A percentile compares a stretch with the other conserved stretches of the same genome.
phyloP scores from a whole-genome alignment of 257 asterid genomes.

The Anisodus tanguticus region DNA sequence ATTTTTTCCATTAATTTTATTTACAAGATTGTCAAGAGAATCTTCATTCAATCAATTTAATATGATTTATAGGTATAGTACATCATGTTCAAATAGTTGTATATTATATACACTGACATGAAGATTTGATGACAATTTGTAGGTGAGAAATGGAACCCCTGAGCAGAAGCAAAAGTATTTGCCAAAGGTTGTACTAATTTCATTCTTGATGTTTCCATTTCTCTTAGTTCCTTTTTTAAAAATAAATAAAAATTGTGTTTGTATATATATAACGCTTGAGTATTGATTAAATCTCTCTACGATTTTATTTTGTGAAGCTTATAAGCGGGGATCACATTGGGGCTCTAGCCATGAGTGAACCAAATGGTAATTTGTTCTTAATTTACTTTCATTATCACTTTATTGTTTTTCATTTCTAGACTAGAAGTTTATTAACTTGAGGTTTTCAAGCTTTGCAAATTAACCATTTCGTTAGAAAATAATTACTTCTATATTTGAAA shows the following conservation, averaged over 20 bases:
- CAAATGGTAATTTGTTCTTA: constrained; percentile 59
- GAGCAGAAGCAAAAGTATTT: constrained; percentile 88
- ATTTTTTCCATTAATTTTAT: no score
- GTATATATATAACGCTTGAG: not conserved
- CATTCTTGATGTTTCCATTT: not conserved
- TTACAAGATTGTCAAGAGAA: not conserved
- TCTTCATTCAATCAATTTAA: not conserved
- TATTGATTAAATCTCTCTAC: not conserved
- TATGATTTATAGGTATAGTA: not conserved
- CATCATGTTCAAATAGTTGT: not conserved
- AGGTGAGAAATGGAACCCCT: constrained; percentile 91
- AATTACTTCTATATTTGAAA: no score
- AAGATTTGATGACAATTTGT: constrained; percentile 28
- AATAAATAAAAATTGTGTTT: not conserved
- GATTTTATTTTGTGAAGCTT: constrained; percentile 60
- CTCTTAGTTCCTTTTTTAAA: not conserved
- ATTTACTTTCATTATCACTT: constrained; percentile 2
- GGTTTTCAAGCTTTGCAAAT: no score
- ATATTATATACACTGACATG: not conserved
- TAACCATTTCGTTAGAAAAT: no score
- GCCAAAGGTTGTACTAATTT: constrained; percentile 71
- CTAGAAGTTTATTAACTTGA: no score
- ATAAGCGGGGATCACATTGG: constrained; percentile 95
- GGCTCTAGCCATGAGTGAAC: constrained; percentile 99
- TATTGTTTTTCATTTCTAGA: no score